phyloP scores from a whole-genome alignment of 2,329 filamentous ascomycete genomes.

The Cryphonectria carpinicola region DNA sequence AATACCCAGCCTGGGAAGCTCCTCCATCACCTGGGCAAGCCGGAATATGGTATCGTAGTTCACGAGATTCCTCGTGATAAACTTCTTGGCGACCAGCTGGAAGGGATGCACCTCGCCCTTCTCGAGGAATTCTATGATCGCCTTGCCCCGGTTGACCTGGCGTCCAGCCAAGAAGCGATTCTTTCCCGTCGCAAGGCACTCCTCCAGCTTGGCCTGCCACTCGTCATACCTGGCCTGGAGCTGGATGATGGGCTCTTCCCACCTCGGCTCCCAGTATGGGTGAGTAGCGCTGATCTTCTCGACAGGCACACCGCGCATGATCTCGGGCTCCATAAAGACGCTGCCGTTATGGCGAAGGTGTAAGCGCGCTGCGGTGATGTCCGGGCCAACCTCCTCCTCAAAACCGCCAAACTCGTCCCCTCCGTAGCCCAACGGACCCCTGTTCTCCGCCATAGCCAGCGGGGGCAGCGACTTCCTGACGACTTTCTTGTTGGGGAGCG shows the following conservation, averaged over 20 bases:
- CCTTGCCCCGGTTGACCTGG: conserved; percentile 59
- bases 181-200: conserved; percentile 41
- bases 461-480: conserved; percentile 24
- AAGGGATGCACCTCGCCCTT: conserved; percentile 59
- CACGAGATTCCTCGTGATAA: conserved; percentile 48
- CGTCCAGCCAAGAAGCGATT: conserved; percentile 58
- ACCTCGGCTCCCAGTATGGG: conserved; percentile 60
- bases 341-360: conserved; percentile 52
- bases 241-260: conserved; percentile 50
- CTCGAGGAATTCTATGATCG: conserved; percentile 56
- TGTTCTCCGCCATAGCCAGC: neutral
- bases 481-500: conserved; percentile 24
- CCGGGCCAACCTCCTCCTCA: conserved; percentile 32
- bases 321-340: conserved; percentile 54
- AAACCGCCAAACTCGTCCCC: conserved; percentile 20
- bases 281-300: conserved; percentile 54
- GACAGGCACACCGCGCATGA: conserved; percentile 57
- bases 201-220: conserved; percentile 53
- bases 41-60: conserved; percentile 63
- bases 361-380: conserved; percentile 52
- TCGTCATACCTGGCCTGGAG: conserved; percentile 49
- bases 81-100: conserved; percentile 58
- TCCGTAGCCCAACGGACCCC: neutral
- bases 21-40: conserved; percentile 53
- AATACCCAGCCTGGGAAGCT: conserved; percentile 57